Evolutionary conservation across 768 basidiomycete species (phyloP), one percentile per base, ranked within the genome.

Genomic region (Phanerodontia chrysosporium): DNA sequence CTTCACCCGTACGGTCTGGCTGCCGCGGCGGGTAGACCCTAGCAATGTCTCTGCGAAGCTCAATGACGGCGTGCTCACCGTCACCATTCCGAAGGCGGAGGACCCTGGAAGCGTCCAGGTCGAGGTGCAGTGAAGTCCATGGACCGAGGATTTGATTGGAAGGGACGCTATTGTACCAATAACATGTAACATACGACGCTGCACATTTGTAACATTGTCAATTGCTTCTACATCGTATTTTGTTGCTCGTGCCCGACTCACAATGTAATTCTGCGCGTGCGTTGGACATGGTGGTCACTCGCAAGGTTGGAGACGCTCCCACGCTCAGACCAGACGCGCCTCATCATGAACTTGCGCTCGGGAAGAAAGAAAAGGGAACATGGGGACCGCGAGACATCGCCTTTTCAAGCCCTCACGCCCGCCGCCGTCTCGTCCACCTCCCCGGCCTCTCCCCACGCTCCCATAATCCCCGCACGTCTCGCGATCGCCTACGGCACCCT

Each of bases 1-100:
- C 2, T 92, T 90, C 69, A 78, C 80, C 14, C 80, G 90, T 51
- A 90, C 88, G 0, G 79, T 92, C 12, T 86, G 85, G 82, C 76
- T 92, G 25, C 87, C 89, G 35, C 80, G 78, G 12, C 77, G 84
- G 7, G 77, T 89, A 1, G 85, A 90, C 65, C 71, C 74, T 32
- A 75, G 74, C 29, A 79, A 77, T 57, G 83, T 90, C 25, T 72
- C 75, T 0, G 90, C 89, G 16, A 87, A 83, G 64, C 72, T 92
- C 62, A 72, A 78, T 27, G 83, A 91, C 58, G 90, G 90, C 6
- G 78, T 92, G 25, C 79, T 92, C 51, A 86, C 80, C 3, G 65
- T 92, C 45, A 80, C 73, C 6, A 74, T 86, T 14, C 78, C 82
- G 14, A 89, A 86, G 69, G 76, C 78, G 18, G 80, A 84, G 61